Conservation (phyloP, 2,329 filamentous ascomycete genomes). For the Camillea tinctor region DNA sequence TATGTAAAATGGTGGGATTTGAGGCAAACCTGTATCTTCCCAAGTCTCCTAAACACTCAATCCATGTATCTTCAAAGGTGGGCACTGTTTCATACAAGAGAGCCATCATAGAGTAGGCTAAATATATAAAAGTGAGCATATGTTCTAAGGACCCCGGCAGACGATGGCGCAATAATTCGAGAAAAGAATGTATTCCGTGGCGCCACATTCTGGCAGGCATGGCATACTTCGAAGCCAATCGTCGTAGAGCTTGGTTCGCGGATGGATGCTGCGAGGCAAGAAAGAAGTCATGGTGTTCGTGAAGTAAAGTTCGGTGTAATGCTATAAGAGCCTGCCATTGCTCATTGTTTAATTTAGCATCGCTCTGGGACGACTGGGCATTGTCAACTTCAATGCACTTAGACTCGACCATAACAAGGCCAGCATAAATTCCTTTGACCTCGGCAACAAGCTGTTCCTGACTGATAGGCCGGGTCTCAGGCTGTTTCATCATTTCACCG, state of each 20-base stretch:
- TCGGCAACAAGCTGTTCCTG: slow-evolving; percentile 78
- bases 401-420: slow-evolving; percentile 80
- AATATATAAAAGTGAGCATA: slow-evolving; percentile 87
- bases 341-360: slow-evolving; percentile 53
- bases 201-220: slow-evolving; percentile 97
- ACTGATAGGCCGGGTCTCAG: slow-evolving; percentile 58
- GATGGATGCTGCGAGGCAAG: slow-evolving; percentile 83
- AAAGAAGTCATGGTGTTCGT: slow-evolving; percentile 86
- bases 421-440: slow-evolving; percentile 80
- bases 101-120: slow-evolving; percentile 88
- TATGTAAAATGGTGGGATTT: slow-evolving; percentile 1
- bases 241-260: slow-evolving; percentile 64
- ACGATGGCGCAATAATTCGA: slow-evolving; percentile 72
- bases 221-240: slow-evolving; percentile 74
- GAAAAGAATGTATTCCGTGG: slow-evolving; percentile 82
- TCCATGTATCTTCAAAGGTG: slow-evolving; percentile 84
- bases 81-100: slow-evolving; percentile 83
- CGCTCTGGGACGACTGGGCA: slow-evolving; percentile 48
- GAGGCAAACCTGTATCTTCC: slow-evolving; percentile 60
- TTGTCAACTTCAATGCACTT: slow-evolving; percentile 84
- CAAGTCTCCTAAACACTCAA: slow-evolving; percentile 87
- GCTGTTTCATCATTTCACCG: slow-evolving; percentile 25
- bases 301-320: slow-evolving; percentile 74
- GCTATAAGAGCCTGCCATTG: slow-evolving; percentile 85
- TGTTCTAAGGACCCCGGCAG: slow-evolving; percentile 78